Conservation (phyloP, 1,284 basidiomycete genomes). For the Cronartium quercuum region DNA sequence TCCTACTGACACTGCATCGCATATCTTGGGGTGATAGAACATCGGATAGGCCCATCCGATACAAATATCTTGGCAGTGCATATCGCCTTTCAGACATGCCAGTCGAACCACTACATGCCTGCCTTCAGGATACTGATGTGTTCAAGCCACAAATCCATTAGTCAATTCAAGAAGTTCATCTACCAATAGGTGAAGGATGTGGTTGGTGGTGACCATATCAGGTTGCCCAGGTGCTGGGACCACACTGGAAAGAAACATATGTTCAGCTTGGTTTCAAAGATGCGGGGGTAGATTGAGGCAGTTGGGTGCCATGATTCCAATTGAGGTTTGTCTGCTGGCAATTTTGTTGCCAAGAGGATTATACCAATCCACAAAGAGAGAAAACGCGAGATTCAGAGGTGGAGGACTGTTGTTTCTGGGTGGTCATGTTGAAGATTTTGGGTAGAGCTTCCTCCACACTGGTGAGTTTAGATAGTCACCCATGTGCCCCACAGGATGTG, state of each 20-base stretch:
- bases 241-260: background rate
- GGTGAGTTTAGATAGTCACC: background rate
- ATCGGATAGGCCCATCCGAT: too few species aligned
- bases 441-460: background rate
- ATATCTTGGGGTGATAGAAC: too few species aligned
- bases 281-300: slow-evolving; percentile 1
- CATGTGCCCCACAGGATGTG: background rate
- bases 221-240: background rate
- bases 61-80: too few species aligned
- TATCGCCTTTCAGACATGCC: background rate
- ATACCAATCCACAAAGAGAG: background rate
- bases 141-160: background rate
- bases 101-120: background rate
- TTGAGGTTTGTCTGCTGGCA: background rate
- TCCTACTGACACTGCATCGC: too few species aligned
- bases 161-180: background rate
- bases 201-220: background rate
- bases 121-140: background rate
- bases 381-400: background rate
- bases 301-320: background rate
- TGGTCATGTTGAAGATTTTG: background rate
- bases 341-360: background rate
- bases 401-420: background rate
- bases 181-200: background rate
- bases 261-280: background rate